phyloP scores from a whole-genome alignment of 345 rosid species.

The Eucalyptus sp. region DNA sequence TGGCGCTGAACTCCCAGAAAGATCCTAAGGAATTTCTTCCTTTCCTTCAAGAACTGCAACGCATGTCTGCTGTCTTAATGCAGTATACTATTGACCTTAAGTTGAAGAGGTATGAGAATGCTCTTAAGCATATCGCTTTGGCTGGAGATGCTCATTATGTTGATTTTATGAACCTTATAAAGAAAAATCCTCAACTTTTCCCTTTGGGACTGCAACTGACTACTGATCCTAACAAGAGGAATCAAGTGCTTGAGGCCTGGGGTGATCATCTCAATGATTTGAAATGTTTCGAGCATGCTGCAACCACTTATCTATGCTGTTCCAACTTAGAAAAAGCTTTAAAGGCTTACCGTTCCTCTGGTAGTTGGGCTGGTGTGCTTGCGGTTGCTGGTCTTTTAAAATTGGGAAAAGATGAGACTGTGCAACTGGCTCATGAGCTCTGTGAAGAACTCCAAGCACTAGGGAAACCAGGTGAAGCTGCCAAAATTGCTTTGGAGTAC shows the following conservation, averaged over 20 bases:
- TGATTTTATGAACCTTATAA: slow-evolving; percentile 68
- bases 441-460: slow-evolving; percentile 90
- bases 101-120: slow-evolving; percentile 68
- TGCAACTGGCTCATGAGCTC: slow-evolving; percentile 74
- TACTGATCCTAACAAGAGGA: slow-evolving; percentile 46
- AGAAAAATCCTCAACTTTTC: slow-evolving; percentile 72
- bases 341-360: slow-evolving; percentile 76
- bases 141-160: slow-evolving; percentile 65
- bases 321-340: slow-evolving; percentile 65
- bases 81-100: slow-evolving; percentile 76
- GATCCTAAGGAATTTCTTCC: slow-evolving; percentile 99
- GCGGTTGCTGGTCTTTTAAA: slow-evolving; percentile 79
- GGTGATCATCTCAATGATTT: slow-evolving; percentile 72
- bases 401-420: slow-evolving; percentile 51
- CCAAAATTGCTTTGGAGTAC: slow-evolving; percentile 84
- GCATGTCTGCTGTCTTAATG: slow-evolving; percentile 62
- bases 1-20: slow-evolving; percentile 87
- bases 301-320: slow-evolving; percentile 73
- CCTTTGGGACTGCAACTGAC: slow-evolving; percentile 70
- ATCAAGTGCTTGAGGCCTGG: slow-evolving; percentile 79
- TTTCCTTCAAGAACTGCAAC: slow-evolving; percentile 73
- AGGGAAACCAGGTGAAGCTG: slow-evolving; percentile 94
- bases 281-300: slow-evolving; percentile 85
- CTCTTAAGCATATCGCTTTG: slow-evolving; percentile 73
- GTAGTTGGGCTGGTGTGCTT: slow-evolving; percentile 88